phyloP scores from a whole-genome alignment of 371 early-diverging fungal species.

The Smittium mucronatum region DNA sequence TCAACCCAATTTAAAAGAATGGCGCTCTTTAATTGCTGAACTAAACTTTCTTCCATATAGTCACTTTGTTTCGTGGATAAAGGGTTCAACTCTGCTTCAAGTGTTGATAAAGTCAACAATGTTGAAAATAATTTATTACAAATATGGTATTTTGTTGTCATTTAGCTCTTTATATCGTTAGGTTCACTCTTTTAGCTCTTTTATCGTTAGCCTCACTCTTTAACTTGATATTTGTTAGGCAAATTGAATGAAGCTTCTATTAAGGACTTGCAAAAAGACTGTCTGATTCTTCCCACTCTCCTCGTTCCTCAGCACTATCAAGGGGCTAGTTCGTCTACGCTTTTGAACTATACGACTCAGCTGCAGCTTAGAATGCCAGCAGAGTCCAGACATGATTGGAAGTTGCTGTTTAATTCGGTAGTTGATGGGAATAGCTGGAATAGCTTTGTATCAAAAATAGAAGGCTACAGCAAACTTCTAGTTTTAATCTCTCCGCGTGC shows the following conservation, averaged over 20 bases:
- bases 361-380: neutral
- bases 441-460: conserved; percentile 20
- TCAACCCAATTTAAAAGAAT: too few relatives aligned
- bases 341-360: neutral
- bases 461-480: conserved; percentile 20
- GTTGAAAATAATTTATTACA: neutral
- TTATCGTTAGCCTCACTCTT: neutral
- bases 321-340: neutral
- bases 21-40: too few relatives aligned
- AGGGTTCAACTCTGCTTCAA: neutral
- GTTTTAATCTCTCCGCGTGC: conserved; percentile 21
- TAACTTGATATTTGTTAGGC: neutral
- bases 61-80: too few relatives aligned
- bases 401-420: neutral
- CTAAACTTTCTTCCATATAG: too few relatives aligned
- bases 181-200: neutral
- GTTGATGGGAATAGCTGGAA: conserved; percentile 31
- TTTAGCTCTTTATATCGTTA: too few relatives aligned
- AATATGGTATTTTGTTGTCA: neutral
- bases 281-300: neutral
- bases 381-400: neutral
- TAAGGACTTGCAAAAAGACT: neutral
- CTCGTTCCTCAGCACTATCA: neutral
- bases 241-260: neutral
- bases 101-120: neutral